phyloP scores from a whole-genome alignment of 2,329 filamentous ascomycete species.

The Colletotrichum tropicicola region DNA sequence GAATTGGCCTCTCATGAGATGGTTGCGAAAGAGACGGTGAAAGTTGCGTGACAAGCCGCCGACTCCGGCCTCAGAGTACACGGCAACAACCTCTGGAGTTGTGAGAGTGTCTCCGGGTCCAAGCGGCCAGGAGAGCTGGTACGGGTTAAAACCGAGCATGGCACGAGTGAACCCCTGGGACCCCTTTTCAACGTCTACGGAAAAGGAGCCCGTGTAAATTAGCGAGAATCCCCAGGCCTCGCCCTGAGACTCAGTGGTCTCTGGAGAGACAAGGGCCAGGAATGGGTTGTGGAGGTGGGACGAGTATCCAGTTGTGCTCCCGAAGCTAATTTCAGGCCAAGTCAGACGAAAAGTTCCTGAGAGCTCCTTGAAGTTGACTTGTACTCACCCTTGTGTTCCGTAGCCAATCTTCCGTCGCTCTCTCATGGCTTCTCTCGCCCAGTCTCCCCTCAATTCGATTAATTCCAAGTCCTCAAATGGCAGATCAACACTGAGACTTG shows the following conservation, averaged over 20 bases:
- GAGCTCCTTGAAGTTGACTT: accelerated
- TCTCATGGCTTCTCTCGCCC: constrained; percentile 66
- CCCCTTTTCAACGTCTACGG: constrained; percentile 67
- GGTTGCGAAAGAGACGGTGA: constrained; percentile 68
- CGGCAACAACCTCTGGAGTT: constrained; percentile 69
- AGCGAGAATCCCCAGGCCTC: constrained; percentile 73
- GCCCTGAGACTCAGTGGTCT: constrained; percentile 67
- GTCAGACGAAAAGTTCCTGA: neutral
- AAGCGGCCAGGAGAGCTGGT: constrained; percentile 67
- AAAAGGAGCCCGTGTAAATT: constrained; percentile 71
- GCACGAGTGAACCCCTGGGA: constrained; percentile 70
- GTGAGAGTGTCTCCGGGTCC: constrained; percentile 64
- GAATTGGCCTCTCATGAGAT: constrained; percentile 66
- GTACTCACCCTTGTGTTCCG: constrained; percentile 60
- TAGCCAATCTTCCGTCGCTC: constrained; percentile 64
- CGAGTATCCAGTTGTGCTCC: constrained; percentile 68
- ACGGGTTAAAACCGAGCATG: constrained; percentile 67
- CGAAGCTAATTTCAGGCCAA: constrained; percentile 56
- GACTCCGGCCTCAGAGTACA: constrained; percentile 67
- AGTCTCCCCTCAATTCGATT: constrained; percentile 70
- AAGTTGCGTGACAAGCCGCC: constrained; percentile 70
- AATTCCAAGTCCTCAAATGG: constrained; percentile 69
- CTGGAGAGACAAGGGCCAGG: constrained; percentile 63
- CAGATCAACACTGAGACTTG: constrained; percentile 70
- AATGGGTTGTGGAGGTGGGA: constrained; percentile 74